Percentiles rank a stretch among this genome's conserved stretches.
Conservation (phyloP, 768 basidiomycete genomes). For the Lactifluus pinguis region DNA sequence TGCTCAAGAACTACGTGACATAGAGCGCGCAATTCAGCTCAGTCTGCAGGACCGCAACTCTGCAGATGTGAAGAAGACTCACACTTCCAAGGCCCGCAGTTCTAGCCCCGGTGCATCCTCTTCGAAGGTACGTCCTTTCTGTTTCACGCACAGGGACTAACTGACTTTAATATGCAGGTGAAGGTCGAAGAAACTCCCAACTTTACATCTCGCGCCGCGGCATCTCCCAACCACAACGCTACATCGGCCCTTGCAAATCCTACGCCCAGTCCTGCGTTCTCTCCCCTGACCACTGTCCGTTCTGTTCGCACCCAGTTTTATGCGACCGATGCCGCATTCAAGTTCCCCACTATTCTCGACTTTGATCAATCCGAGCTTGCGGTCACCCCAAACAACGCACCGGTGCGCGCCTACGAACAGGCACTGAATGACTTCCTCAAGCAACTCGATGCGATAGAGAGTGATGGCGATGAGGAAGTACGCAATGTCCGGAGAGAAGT, state of each 20-base stretch:
- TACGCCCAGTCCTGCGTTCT: neutral
- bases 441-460: slow-evolving; percentile 60
- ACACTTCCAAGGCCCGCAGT: neutral
- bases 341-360: slow-evolving; percentile 5
- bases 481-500: slow-evolving; percentile 43
- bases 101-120: slow-evolving; percentile 2
- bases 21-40: slow-evolving; percentile 6
- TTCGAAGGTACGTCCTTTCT: neutral
- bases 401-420: slow-evolving; percentile 53
- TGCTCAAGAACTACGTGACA: slow-evolving; percentile 3
- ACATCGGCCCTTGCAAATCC: neutral
- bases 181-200: neutral
- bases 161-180: neutral
- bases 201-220: neutral
- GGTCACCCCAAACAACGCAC: slow-evolving; percentile 50
- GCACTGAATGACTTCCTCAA: slow-evolving; percentile 52
- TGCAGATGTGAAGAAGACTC: neutral
- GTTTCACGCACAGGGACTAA: neutral
- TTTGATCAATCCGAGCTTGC: slow-evolving; percentile 33
- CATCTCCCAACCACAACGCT: neutral
- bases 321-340: neutral
- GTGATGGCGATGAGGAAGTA: slow-evolving; percentile 47
- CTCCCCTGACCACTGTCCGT: slow-evolving; percentile 8
- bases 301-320: slow-evolving; percentile 7
- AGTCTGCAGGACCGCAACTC: slow-evolving; percentile 9